Evolutionary conservation across 1,284 basidiomycete genomes (phyloP).

Genomic region (Cutaneotrichosporon sp.): DNA sequence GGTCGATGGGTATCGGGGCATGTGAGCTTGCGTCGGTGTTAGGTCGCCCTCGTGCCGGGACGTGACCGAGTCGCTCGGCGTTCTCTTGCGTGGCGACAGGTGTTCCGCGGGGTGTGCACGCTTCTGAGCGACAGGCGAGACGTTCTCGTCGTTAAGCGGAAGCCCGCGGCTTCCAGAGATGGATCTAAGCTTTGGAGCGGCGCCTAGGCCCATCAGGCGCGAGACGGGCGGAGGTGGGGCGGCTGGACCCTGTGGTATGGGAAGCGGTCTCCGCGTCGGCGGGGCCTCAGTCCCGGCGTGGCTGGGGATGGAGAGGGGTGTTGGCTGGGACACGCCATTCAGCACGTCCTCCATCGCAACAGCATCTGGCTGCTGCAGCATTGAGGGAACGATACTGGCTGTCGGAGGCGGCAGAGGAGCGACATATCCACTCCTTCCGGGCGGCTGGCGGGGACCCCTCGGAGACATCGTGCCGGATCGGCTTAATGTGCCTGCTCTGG

Average conservation of each 20-base stretch:
- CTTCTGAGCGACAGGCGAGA: slow-evolving; percentile 28
- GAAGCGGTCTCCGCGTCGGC: background rate
- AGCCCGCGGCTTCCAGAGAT: slow-evolving; percentile 38
- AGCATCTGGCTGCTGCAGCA: background rate
- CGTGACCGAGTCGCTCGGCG: slow-evolving; percentile 23
- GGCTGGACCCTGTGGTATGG: background rate
- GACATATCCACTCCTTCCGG: slow-evolving; percentile 14
- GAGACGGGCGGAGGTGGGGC: background rate
- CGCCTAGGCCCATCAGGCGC: slow-evolving; percentile 30
- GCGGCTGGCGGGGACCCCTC: slow-evolving; percentile 17
- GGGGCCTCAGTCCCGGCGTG: background rate
- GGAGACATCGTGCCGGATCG: slow-evolving; percentile 20
- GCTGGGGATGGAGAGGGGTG: background rate
- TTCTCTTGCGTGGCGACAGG: slow-evolving; percentile 43
- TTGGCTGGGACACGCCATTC: background rate
- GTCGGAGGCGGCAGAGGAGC: slow-evolving; percentile 19
- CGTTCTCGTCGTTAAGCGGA: slow-evolving; percentile 26
- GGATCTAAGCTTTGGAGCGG: slow-evolving; percentile 36
- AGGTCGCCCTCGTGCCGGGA: slow-evolving; percentile 20
- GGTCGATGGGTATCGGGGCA: background rate
- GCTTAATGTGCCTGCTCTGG: background rate
- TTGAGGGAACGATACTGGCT: background rate
- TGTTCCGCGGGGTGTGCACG: slow-evolving; percentile 44
- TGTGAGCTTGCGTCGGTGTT: slow-evolving; percentile 2
- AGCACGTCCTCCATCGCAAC: background rate